Percentiles rank a stretch among this genome's conserved stretches.
Conservation (phyloP, 2,329 filamentous ascomycete genomes). For the Ceratocystis ficicola region DNA sequence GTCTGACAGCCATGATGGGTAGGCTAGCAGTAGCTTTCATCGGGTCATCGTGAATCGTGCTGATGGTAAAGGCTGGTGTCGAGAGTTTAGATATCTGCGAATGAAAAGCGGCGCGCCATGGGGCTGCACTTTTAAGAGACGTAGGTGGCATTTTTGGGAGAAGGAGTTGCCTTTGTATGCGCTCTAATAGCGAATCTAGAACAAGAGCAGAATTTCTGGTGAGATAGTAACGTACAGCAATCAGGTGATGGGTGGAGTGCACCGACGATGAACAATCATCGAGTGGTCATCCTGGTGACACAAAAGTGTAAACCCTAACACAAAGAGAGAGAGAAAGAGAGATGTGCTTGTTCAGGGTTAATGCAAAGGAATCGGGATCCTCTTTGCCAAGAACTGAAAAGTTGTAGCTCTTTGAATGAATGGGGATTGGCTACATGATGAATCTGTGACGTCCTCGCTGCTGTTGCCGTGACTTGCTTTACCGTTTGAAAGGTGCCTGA, state of each 20-base stretch:
- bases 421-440: background rate
- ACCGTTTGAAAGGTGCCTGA: too few relatives aligned
- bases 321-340: too few relatives aligned
- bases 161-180: background rate
- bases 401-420: background rate
- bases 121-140: slow-evolving; percentile 30
- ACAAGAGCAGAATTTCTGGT: background rate
- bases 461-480: background rate
- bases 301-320: background rate
- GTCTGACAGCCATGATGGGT: slow-evolving; percentile 27
- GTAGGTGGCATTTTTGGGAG: background rate
- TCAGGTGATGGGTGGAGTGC: background rate
- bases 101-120: slow-evolving; percentile 43
- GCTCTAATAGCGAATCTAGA: background rate
- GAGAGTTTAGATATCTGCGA: slow-evolving; percentile 39
- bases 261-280: background rate
- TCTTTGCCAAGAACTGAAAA: background rate
- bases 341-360: background rate
- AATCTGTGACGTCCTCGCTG: background rate
- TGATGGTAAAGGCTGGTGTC: slow-evolving; percentile 40
- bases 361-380: background rate
- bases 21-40: slow-evolving; percentile 27
- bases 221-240: background rate
- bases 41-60: slow-evolving; percentile 35
- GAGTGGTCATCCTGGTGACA: background rate